Base-by-base conservation (phyloP, 2,329 filamentous ascomycete species). In the Ophiostoma pallidulum region DNA sequence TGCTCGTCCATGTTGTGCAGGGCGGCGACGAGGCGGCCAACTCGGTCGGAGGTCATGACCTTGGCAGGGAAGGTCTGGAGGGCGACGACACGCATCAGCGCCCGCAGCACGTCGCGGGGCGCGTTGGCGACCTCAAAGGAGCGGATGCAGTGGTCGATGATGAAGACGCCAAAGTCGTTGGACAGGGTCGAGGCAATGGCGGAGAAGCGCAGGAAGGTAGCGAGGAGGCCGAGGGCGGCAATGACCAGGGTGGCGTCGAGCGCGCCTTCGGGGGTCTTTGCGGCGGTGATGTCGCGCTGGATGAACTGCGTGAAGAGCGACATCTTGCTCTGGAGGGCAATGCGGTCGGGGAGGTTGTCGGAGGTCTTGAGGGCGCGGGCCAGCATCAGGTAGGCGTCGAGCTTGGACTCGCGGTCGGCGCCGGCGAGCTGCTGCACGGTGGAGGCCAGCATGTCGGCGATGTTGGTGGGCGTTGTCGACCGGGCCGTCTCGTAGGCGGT, bases 321-420 rank as follows among this genome's bases (percentile, higher is more conserved):
- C 72, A 96, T 83, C 63, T 92, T 94, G 43, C 78, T 77, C 49
- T 80, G 75, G 47, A 94, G 70, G 10, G 81, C 80, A 48, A 84
- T 77, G 31, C 79, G 70, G 55, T 92, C 84, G 0, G 89, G 89
- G 13, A 94, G 68, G 55, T 86, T 85, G 53, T 90, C 86, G 49
- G 91, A 95, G 6, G 84, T 77, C 61, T 87, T 86, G 56, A 96
- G 70, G 4, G 83, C 81, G 29, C 80, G 76, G 28, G 84, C 78
- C 38, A 98, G 71, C 58, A 84, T 84, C 61, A 82, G 80, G 59
- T 98, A 97, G 41, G 90, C 87, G 66, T 98, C 92, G 28, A 92
- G 66, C 55, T 84, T 84, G 12, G 79, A 81, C 49, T 80, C 76
- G 45, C 83, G 74, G 55, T 89, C 84, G 26, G 79, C 71, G 19